Evolutionary conservation across 208 protist species (phyloP).

Genomic region (Trypanosoma boissoni): DNA sequence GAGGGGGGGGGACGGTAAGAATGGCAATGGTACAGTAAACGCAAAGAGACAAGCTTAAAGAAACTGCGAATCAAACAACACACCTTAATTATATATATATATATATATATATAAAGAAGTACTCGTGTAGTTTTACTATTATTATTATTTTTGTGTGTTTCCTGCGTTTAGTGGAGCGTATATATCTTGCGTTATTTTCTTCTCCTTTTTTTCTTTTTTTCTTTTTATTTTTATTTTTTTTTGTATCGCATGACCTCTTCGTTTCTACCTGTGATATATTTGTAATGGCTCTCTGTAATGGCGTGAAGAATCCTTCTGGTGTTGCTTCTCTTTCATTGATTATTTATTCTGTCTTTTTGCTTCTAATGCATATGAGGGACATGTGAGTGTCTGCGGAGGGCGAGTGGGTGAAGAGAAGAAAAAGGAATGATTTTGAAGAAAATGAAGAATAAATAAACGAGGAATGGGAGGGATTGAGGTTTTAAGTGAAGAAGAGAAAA

Average conservation of each 20-base stretch:
- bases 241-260: not conserved
- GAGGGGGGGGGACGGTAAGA: too few species aligned
- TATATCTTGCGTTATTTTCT: slow-evolving; percentile 10
- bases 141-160: not conserved
- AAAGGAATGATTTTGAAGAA: slow-evolving; percentile 6
- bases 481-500: not conserved
- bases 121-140: not conserved
- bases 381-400: too few species aligned
- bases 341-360: too few species aligned
- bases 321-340: not conserved
- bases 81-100: slow-evolving; percentile 7
- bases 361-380: too few species aligned
- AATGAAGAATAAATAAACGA: slow-evolving; percentile 1
- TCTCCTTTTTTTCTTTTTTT: slow-evolving; percentile 6
- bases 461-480: too few species aligned
- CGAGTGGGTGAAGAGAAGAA: too few species aligned
- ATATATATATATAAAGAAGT: not conserved
- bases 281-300: not conserved
- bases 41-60: too few species aligned
- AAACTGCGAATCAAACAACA: slow-evolving; percentile 62
- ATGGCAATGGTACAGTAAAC: too few species aligned
- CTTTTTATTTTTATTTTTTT: slow-evolving; percentile 18
- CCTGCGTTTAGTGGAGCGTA: not conserved
- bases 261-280: not conserved
- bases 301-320: not conserved